Percentiles rank a stretch among this genome's conserved stretches.
Evolutionary conservation across 768 basidiomycete genomes (phyloP).

Genomic region (Mycena filopes): DNA sequence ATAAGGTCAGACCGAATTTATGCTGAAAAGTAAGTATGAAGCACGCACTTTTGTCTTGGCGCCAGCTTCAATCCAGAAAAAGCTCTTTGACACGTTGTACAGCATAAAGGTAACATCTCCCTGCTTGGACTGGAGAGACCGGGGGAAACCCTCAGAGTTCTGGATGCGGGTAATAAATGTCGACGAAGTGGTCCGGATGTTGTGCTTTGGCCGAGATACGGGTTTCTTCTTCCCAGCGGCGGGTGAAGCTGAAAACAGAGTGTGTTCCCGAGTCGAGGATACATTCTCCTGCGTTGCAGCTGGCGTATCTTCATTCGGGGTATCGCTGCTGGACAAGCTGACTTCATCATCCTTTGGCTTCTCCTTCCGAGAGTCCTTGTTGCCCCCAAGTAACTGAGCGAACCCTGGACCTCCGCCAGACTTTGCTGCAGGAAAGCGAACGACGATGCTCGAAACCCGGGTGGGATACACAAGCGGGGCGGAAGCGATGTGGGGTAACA

Average conservation of each 20-base stretch:
- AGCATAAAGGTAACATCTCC: slow-evolving; percentile 90
- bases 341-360: slow-evolving; percentile 67
- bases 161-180: slow-evolving; percentile 93
- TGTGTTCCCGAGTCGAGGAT: slow-evolving; percentile 58
- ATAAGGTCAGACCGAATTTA: slow-evolving; percentile 4
- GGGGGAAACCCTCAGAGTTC: slow-evolving; percentile 78
- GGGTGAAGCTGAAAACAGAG: slow-evolving; percentile 67
- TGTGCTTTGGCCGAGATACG: slow-evolving; percentile 84
- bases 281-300: slow-evolving; percentile 53
- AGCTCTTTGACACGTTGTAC: slow-evolving; percentile 87
- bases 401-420: slow-evolving; percentile 67
- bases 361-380: slow-evolving; percentile 72
- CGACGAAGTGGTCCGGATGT: slow-evolving; percentile 89
- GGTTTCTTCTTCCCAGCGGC: slow-evolving; percentile 70
- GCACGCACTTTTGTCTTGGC: slow-evolving; percentile 79
- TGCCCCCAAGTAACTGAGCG: slow-evolving; percentile 74
- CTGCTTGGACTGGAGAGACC: slow-evolving; percentile 77
- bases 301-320: slow-evolving; percentile 67
- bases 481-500: slow-evolving; percentile 52
- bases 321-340: slow-evolving; percentile 87
- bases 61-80: slow-evolving; percentile 90
- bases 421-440: slow-evolving; percentile 72
- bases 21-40: not conserved
- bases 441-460: slow-evolving; percentile 66
- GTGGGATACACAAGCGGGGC: slow-evolving; percentile 64